Base-by-base conservation (phyloP, 768 basidiomycete species). In the Dendrothele bispora region DNA sequence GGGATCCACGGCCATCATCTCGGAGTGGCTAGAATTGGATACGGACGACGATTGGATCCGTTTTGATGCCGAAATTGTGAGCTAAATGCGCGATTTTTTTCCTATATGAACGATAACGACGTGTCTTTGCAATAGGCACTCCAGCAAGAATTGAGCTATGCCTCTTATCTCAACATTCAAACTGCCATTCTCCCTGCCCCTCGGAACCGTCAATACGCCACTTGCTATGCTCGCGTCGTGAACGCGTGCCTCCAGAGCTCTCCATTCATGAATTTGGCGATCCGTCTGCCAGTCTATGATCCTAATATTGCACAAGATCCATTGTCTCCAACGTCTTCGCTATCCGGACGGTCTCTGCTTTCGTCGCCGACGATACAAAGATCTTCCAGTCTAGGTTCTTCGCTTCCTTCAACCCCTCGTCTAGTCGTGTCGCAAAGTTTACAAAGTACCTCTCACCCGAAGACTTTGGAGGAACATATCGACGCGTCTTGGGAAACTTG, bases 401-500 rank as follows among this genome's bases (percentile, higher is more conserved):
- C 46, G 18, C 25, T 45, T 14, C 51, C 57, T 26, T 41, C 55
- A 7, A 57, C 68, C 2, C 76, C 74, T 7, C 63, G 65, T 4
- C 57, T 75, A 20, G 55, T 74, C 0, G 58, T 77, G 5, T 66
- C 73, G 0, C 67, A 68, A 49, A 58, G 53, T 30, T 54, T 60
- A 28, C 61, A 22, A 53, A 68, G 38, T 66, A 52, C 45, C 7
- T 11, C 42, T 17, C 59, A 68, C 10, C 57, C 67, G 15, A 66
- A 64, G 29, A 64, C 75, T 15, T 65, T 77, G 34, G 82, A 83
- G 54, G 71, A 68, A 7, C 80, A 85, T 51, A 68, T 89, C 43
- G 84, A 84, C 56, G 78, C 74, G 5, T 91, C 89, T 1, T 99
- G 97, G 95, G 97, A 98, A 64, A 95, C 95, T 83, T 99, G 97